phyloP scores from a whole-genome alignment of 805 yeast species.

The Metschnikowia santaceciliae region DNA sequence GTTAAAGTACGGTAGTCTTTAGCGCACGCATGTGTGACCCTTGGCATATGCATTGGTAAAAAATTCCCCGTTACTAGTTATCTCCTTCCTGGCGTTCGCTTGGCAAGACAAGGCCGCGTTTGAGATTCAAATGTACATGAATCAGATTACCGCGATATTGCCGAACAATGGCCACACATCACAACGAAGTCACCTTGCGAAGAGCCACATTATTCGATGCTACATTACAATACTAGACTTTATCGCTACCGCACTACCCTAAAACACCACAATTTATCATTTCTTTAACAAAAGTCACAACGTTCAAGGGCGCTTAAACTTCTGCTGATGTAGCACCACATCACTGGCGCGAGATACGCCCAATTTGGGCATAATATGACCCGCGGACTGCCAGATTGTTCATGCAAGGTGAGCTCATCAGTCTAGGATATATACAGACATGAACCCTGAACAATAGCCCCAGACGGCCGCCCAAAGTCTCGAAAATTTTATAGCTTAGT shows the following conservation, averaged over 20 bases:
- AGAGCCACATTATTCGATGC: not conserved
- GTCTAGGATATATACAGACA: not conserved
- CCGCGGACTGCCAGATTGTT: constrained; percentile 1
- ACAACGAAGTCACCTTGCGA: not conserved
- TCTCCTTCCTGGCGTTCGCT: not conserved
- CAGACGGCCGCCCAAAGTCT: not conserved
- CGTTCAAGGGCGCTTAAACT: no score
- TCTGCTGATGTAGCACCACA: not conserved
- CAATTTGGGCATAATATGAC: constrained; percentile 1
- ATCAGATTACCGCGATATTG: not conserved
- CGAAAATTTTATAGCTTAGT: not conserved
- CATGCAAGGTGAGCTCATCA: constrained; percentile 3
- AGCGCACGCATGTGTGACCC: not conserved
- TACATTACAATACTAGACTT: not conserved
- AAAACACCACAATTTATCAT: no score
- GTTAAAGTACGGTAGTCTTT: not conserved
- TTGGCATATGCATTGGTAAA: not conserved
- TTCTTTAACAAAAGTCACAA: not conserved
- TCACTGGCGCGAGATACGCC: not conserved
- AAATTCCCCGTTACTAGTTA: no score
- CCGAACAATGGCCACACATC: not conserved
- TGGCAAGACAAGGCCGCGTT: not conserved
- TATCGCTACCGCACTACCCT: no score
- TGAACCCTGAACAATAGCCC: not conserved
- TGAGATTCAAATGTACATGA: not conserved